phyloP scores from a whole-genome alignment of 176 grass and related monocot species.

The Aechmea fasciata region DNA sequence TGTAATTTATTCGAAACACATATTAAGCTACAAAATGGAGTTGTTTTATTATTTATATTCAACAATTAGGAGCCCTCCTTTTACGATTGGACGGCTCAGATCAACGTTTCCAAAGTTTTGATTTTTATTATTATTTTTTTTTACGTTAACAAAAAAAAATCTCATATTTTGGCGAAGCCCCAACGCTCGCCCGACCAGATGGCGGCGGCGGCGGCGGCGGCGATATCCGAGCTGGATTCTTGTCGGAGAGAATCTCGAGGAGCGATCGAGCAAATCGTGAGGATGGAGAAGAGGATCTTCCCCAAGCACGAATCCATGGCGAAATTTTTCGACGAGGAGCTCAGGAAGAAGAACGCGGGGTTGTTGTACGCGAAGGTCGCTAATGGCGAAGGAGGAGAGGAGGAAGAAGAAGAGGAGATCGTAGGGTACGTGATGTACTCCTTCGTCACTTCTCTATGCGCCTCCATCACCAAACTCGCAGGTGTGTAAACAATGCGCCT shows the following conservation, averaged over 20 bases:
- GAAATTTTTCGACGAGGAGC: constrained; percentile 53
- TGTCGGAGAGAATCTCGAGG: constrained; percentile 24
- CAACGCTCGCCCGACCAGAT: too few species aligned
- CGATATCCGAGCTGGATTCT: constrained; percentile 48
- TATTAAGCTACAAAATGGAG: too few species aligned
- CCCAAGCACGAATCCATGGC: constrained; percentile 94
- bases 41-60: not conserved
- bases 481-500: constrained; percentile 30
- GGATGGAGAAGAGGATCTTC: constrained; percentile 69
- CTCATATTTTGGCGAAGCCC: too few species aligned
- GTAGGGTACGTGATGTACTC: constrained; percentile 78
- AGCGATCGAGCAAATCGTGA: constrained; percentile 51
- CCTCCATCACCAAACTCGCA: constrained; percentile 84
- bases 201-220: not conserved
- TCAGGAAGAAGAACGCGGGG: constrained; percentile 58
- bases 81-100: not conserved
- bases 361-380: constrained; percentile 41
- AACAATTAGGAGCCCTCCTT: not conserved
- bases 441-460: constrained; percentile 60
- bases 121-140: too few species aligned
- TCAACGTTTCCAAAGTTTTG: too few species aligned
- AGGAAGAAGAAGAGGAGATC: constrained; percentile 27
- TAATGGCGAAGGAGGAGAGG: constrained; percentile 6
- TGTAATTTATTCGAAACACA: too few species aligned
- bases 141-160: too few species aligned